Percentiles rank a stretch among this genome's conserved stretches.
Conservation (phyloP, 345 rosid species). For the Eucalyptus cloeziana region DNA sequence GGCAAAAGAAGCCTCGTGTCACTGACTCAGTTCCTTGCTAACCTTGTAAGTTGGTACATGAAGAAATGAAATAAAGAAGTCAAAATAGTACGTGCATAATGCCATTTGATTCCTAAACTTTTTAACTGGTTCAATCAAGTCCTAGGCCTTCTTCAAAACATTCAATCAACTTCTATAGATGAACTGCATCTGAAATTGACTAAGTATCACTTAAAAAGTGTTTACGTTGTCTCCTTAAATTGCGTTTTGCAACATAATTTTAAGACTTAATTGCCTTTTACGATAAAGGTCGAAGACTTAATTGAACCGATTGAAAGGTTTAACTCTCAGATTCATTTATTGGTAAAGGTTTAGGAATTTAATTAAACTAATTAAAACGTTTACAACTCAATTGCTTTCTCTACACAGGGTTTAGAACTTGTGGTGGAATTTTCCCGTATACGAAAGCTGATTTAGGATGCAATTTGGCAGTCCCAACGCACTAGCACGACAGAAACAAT, state of each 20-base stretch:
- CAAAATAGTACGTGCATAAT: too few relatives aligned
- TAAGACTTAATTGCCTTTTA: neutral
- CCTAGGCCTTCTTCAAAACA: neutral
- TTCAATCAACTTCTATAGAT: too few relatives aligned
- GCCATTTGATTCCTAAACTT: too few relatives aligned
- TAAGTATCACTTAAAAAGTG: neutral
- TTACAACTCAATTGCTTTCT: neutral
- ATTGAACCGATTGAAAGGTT: accelerated
- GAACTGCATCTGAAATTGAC: accelerated
- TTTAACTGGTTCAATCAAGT: neutral
- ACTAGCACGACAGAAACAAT: neutral
- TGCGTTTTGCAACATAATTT: accelerated
- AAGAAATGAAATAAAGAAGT: neutral
- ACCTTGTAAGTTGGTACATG: accelerated
- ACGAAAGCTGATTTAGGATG: too few relatives aligned
- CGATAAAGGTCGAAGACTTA: accelerated
- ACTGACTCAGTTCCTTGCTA: neutral
- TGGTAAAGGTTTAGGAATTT: neutral
- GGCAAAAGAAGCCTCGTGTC: neutral
- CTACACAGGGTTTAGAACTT: neutral
- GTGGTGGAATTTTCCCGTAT: neutral
- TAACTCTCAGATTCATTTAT: neutral
- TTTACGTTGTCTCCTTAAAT: too few relatives aligned
- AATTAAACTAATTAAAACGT: neutral
- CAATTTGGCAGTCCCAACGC: neutral